Conservation (phyloP, 495 filamentous ascomycete species). For the Penicillium turbatum region DNA sequence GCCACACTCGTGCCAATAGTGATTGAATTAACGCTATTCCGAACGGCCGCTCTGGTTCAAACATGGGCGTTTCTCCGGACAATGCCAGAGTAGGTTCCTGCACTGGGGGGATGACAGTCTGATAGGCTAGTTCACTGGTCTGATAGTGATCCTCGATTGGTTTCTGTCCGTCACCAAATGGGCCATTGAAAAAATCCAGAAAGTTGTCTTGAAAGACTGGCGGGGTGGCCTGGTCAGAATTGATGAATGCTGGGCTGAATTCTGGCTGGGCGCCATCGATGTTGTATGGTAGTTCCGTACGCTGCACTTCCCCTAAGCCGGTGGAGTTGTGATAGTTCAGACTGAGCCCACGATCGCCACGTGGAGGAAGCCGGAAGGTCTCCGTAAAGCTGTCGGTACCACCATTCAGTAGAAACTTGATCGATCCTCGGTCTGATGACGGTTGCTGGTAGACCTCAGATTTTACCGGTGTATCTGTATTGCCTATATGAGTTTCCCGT, state of each 20-base stretch:
- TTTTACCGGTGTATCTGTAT: slow-evolving; percentile 21
- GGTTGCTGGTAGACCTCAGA: slow-evolving; percentile 25
- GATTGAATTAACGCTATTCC: slow-evolving; percentile 36
- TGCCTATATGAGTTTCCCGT: not conserved
- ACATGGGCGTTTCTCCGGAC: slow-evolving; percentile 15
- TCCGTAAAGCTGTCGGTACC: slow-evolving; percentile 46
- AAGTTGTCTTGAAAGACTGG: slow-evolving; percentile 40
- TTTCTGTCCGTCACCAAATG: slow-evolving; percentile 34
- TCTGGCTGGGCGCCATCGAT: slow-evolving; percentile 14
- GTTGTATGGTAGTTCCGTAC: slow-evolving; percentile 17
- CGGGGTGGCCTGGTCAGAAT: slow-evolving; percentile 24
- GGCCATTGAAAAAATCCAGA: slow-evolving; percentile 41
- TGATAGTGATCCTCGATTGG: slow-evolving; percentile 20
- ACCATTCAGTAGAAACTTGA: slow-evolving; percentile 46
- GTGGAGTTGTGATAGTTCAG: slow-evolving; percentile 32
- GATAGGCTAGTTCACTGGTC: slow-evolving; percentile 17
- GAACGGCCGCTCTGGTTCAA: slow-evolving; percentile 38
- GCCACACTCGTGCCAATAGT: slow-evolving; percentile 36
- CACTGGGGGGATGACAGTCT: slow-evolving; percentile 6
- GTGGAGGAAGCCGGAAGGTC: slow-evolving; percentile 39
- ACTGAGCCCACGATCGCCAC: slow-evolving; percentile 36
- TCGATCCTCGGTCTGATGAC: slow-evolving; percentile 42
- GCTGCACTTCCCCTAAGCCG: slow-evolving; percentile 21
- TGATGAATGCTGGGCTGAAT: slow-evolving; percentile 22
- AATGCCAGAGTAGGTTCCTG: slow-evolving; percentile 22